Conservation (phyloP, 306 rosid genomes). For the Trichosanthes truncata region DNA sequence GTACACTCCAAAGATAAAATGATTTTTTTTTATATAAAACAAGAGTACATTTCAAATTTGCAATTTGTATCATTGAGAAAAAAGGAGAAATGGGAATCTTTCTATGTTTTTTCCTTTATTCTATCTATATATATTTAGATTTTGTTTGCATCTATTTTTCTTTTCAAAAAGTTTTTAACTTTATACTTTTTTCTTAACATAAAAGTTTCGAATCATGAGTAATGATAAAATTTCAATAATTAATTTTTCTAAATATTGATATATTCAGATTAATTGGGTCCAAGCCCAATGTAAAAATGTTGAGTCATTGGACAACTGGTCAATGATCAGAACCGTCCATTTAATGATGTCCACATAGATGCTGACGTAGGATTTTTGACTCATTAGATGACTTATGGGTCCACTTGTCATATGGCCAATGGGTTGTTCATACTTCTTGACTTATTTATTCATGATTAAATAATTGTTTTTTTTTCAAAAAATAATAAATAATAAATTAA, state of each 20-base stretch:
- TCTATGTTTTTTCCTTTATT: neutral
- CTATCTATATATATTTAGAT: neutral
- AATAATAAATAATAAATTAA: no score
- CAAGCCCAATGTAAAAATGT: neutral
- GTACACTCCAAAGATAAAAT: neutral
- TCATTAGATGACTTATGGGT: neutral
- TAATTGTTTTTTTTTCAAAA: no score
- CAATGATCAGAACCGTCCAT: conserved; percentile 1
- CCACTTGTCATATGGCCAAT: neutral
- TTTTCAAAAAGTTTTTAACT: neutral
- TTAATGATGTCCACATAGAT: neutral
- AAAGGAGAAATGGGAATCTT: neutral
- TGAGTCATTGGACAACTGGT: neutral
- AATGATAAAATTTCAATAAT: neutral
- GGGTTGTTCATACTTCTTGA: neutral
- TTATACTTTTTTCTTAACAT: neutral
- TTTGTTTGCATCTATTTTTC: neutral
- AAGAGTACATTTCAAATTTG: neutral
- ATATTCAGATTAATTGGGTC: conserved; percentile 3
- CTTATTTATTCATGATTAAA: neutral
- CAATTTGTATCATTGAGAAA: neutral
- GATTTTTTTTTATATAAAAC: neutral
- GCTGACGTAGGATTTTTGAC: neutral
- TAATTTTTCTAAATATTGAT: neutral
- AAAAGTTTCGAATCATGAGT: neutral